Conservation (phyloP, 768 basidiomycete species). For the Termitomyces sp. region DNA sequence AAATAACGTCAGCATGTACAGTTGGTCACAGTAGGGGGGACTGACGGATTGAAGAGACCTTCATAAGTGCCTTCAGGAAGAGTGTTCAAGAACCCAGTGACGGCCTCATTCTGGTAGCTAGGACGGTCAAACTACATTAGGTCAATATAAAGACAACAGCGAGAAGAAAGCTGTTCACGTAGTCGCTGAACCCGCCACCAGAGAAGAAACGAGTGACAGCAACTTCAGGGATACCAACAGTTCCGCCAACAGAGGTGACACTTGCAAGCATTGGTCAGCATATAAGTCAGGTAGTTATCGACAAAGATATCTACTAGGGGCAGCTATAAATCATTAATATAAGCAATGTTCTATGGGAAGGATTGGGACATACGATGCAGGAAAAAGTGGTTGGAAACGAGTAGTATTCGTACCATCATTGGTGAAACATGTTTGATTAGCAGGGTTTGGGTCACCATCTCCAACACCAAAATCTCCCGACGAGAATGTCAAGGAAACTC, state of each 20-base stretch:
- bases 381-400: constrained; percentile 55
- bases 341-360: not conserved
- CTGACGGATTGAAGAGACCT: constrained; percentile 52
- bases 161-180: constrained; percentile 29
- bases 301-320: constrained; percentile 37
- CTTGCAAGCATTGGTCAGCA: constrained; percentile 26
- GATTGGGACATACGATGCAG: constrained; percentile 32
- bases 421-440: constrained; percentile 45
- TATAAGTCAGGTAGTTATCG: not conserved
- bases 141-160: not conserved
- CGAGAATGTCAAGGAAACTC: constrained; percentile 59
- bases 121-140: constrained; percentile 15
- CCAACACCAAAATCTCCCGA: constrained; percentile 74
- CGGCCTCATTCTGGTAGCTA: constrained; percentile 38
- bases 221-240: constrained; percentile 47
- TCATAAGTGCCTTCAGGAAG: constrained; percentile 36
- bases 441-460: constrained; percentile 47
- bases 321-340: constrained; percentile 22
- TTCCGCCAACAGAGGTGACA: constrained; percentile 68
- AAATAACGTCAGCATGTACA: not conserved
- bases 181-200: constrained; percentile 70
- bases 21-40: not conserved
- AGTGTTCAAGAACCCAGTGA: constrained; percentile 29
- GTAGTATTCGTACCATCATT: constrained; percentile 53
- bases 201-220: constrained; percentile 49